A percentile compares a stretch with the other conserved stretches of the same genome.
Conservation (phyloP, 805 yeast species). For the Zygotorulaspora florentina region DNA sequence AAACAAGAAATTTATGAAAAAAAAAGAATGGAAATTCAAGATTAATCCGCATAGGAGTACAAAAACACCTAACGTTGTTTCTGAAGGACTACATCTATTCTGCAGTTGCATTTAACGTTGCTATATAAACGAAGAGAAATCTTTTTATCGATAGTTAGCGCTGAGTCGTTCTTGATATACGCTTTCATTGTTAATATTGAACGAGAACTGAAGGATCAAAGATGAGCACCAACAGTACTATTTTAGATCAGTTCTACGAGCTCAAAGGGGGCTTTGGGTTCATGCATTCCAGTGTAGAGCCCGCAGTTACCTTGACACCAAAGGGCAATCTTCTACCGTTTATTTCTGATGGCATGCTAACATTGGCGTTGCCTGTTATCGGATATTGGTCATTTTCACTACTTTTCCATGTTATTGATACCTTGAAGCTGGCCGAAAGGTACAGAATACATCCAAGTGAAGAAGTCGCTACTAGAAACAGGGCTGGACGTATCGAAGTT, state of each 20-base stretch:
- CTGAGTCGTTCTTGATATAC: background rate
- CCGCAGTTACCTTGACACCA: conserved; percentile 26
- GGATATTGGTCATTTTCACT: conserved; percentile 81
- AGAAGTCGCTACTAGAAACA: conserved; percentile 73
- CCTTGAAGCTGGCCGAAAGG: conserved; percentile 66
- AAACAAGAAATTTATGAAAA: background rate
- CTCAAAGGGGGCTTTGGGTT: conserved; percentile 19
- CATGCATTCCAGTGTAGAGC: conserved; percentile 28
- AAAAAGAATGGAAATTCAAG: background rate
- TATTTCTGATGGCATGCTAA: conserved; percentile 66
- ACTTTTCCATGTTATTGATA: conserved; percentile 72
- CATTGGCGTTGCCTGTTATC: conserved; percentile 69
- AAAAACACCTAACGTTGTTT: no score
- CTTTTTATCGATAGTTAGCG: background rate
- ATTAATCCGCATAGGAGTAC: background rate
- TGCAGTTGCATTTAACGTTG: no score
- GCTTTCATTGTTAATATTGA: background rate
- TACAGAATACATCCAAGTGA: conserved; percentile 91
- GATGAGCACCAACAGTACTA: conserved; percentile 12
- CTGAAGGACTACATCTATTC: no score
- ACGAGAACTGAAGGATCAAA: background rate
- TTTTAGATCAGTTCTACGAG: conserved; percentile 11
- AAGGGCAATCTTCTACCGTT: conserved; percentile 50
- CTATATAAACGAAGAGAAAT: conserved; percentile 4
- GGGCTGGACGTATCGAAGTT: conserved; percentile 65